Evolutionary conservation across 2,329 filamentous ascomycete genomes (phyloP).

Genomic region (Alternaria metachromatica): DNA sequence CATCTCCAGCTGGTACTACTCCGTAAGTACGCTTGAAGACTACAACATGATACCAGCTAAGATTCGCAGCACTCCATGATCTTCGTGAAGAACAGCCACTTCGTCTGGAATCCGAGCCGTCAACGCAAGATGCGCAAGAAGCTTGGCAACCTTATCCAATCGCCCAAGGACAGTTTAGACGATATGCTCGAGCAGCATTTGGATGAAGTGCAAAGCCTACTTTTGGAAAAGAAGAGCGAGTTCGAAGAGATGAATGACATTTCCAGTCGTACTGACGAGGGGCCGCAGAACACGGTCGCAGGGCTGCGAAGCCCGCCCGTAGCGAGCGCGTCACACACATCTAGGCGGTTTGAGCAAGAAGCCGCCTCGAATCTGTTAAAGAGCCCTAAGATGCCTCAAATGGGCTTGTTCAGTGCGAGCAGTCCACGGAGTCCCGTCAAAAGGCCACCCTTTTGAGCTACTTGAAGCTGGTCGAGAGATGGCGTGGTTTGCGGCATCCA

Average conservation of each 20-base stretch:
- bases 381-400: constrained; percentile 32
- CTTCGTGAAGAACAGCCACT: constrained; percentile 77
- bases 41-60: neutral
- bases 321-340: constrained; percentile 16
- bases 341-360: constrained; percentile 20
- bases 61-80: constrained; percentile 70
- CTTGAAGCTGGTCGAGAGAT: neutral
- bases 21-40: constrained; percentile 49
- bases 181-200: constrained; percentile 65
- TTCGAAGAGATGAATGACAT: constrained; percentile 39
- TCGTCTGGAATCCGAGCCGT: constrained; percentile 72
- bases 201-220: constrained; percentile 56
- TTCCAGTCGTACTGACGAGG: constrained; percentile 31
- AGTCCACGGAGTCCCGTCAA: constrained; percentile 37
- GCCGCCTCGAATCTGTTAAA: constrained; percentile 16
- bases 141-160: constrained; percentile 61
- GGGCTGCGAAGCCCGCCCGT: constrained; percentile 33
- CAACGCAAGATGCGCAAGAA: constrained; percentile 62
- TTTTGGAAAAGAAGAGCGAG: constrained; percentile 52
- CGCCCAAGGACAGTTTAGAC: constrained; percentile 55
- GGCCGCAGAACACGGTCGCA: constrained; percentile 13
- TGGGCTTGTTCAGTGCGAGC: constrained; percentile 41
- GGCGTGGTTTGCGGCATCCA: neutral
- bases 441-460: constrained; percentile 26
- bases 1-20: constrained; percentile 84